Evolutionary conservation across 306 rosid genomes (phyloP).

Genomic region (Cucumis cinereus): DNA sequence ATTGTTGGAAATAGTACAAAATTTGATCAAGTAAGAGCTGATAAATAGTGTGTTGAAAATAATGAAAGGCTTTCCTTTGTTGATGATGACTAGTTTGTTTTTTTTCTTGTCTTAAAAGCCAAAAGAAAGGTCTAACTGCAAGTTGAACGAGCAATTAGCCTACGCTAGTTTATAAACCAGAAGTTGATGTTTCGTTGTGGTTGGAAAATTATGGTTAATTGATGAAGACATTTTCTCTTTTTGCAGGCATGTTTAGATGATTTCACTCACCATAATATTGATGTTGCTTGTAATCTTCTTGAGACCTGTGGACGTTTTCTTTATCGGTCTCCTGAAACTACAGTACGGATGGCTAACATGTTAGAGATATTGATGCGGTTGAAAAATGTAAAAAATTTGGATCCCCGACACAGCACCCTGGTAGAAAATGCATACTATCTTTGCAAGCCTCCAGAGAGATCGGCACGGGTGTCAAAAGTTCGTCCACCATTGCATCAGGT

Average conservation of each 20-base stretch:
- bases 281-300: slow-evolving; percentile 96
- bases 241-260: slow-evolving; percentile 94
- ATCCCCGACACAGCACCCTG: slow-evolving; percentile 97
- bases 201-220: not conserved
- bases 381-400: slow-evolving; percentile 96
- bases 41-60: not conserved
- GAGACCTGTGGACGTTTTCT: slow-evolving; percentile 98
- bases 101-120: not conserved
- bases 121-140: not conserved
- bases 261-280: slow-evolving; percentile 97
- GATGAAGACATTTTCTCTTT: not conserved
- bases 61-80: not conserved
- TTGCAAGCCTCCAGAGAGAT: slow-evolving; percentile 97
- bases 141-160: not conserved
- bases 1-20: not conserved
- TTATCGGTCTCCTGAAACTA: slow-evolving; percentile 95
- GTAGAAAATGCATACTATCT: slow-evolving; percentile 99
- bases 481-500: slow-evolving; percentile 99
- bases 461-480: slow-evolving; percentile 86
- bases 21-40: not conserved
- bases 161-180: not conserved
- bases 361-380: slow-evolving; percentile 97
- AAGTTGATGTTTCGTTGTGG: not conserved
- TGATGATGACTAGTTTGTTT: not conserved
- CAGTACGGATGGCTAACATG: slow-evolving; percentile 90